A percentile compares a stretch with the other conserved stretches of the same genome.
Conservation (phyloP, 1,284 basidiomycete species). For the Ganoderma sinense region DNA sequence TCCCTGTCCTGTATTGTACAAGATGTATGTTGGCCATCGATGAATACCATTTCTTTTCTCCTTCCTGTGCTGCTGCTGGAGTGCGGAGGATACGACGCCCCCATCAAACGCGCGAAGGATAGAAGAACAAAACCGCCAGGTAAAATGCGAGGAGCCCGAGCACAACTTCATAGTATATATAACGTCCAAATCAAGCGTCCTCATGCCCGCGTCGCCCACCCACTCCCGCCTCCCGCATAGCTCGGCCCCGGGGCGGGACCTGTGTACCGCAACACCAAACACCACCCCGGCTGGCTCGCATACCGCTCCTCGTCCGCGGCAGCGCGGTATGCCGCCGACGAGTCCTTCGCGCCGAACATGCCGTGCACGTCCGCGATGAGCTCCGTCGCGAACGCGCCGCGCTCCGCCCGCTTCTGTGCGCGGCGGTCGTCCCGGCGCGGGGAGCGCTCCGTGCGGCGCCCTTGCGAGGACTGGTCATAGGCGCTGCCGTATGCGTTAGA, state of each 20-base stretch:
- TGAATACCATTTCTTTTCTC: not conserved
- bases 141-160: no score
- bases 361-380: slow-evolving; percentile 2
- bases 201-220: not conserved
- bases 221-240: not conserved
- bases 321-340: not conserved
- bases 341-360: not conserved
- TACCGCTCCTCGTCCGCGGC: slow-evolving; percentile 1
- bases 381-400: not conserved
- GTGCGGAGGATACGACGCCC: no score
- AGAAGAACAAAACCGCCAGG: no score
- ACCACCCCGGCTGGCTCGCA: not conserved
- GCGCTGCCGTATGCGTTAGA: not conserved
- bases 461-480: not conserved
- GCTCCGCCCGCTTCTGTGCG: not conserved
- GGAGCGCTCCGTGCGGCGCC: not conserved
- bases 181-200: not conserved
- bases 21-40: not conserved
- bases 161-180: not conserved
- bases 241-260: not conserved
- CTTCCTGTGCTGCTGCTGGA: not conserved
- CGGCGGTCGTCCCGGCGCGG: not conserved
- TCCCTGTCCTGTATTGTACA: not conserved
- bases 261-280: not conserved
- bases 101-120: no score